These are phyloP conservation scores for Gossypioides kirkii DNA, from an alignment of 345 rosid species.

Conservation along the genomic window DNA sequence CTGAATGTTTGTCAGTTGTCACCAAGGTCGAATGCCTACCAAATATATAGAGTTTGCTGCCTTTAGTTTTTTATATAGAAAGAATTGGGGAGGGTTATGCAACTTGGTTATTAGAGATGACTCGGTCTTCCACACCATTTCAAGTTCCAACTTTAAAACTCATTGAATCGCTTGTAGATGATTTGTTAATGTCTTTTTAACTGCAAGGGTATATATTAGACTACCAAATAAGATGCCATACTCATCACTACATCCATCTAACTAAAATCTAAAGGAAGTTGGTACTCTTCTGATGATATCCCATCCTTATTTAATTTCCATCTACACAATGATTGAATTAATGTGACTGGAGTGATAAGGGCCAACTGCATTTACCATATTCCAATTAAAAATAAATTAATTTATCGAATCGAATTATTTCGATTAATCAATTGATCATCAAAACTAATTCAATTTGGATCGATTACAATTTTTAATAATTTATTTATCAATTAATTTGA, in stretches of 20 bases:
- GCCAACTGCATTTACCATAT: no score
- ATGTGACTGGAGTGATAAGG: no score
- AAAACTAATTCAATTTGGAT: no score
- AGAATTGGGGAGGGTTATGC: background rate
- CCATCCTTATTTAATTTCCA: background rate
- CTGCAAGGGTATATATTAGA: no score
- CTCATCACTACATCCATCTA: background rate
- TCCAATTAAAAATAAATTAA: no score
- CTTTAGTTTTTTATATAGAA: background rate
- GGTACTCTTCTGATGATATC: background rate
- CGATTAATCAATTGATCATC: no score
- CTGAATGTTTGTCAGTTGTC: constrained; percentile 40
- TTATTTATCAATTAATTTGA: no score
- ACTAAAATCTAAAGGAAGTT: background rate
- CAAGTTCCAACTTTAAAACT: background rate
- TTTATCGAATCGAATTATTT: no score
- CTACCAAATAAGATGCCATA: no score
- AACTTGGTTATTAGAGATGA: background rate
- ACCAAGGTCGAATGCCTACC: background rate
- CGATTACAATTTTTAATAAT: no score
- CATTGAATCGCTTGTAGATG: background rate
- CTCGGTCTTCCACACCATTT: background rate
- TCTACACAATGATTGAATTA: background rate
- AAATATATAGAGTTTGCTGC: background rate
- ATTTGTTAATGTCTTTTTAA: no score